Evolutionary conservation across 2,329 filamentous ascomycete species (phyloP), one percentile per base, ranked within the genome.

Genomic region (Fusarium succisae): DNA sequence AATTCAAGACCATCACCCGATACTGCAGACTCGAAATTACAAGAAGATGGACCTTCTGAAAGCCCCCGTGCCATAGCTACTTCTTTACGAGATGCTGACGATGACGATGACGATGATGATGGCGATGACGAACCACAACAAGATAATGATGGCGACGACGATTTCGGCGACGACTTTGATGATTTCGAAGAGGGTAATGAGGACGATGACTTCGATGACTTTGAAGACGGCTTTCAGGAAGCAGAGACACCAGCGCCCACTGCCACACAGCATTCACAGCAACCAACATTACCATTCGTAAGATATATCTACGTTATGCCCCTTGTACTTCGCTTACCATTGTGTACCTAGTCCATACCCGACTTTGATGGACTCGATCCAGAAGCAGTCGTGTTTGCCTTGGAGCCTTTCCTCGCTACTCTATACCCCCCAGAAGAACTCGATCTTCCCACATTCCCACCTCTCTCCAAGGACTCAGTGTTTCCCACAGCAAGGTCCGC

Each of bases 401-500:
- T 90, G 62, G 87, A 92, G 74, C 89, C 91, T 8, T 94, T 93
- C 81, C 84, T 95, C 74, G 86, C 91, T 77, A 85, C 86, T 41
- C 86, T 94, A 65, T 95, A 93, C 77, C 89, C 91, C 4, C 85
- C 88, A 11, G 86, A 89, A 62, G 83, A 87, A 70, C 85, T 88
- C 67, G 85, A 88, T 61, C 82, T 87, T 28, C 86, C 88, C 22
- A 81, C 84, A 11, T 83, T 87, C 50, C 88, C 86, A 65, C 85
- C 87, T 63, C 82, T 85, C n/a, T 84, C 86, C 13, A 87, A 86
- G 76, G 87, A 87, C 39, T 87, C 92, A 50, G 89, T 94, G 57
- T 96, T 98, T 83, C 90, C 94, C 62, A 97, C 94, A 45, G 92
- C 95, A 59, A 91, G 95, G 66, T 97, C 94, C 70, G 91, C 94